A percentile compares a stretch with the other conserved stretches of the same genome.
Conservation (phyloP, 2,329 filamentous ascomycete species). For the Blastomyces parvus region DNA sequence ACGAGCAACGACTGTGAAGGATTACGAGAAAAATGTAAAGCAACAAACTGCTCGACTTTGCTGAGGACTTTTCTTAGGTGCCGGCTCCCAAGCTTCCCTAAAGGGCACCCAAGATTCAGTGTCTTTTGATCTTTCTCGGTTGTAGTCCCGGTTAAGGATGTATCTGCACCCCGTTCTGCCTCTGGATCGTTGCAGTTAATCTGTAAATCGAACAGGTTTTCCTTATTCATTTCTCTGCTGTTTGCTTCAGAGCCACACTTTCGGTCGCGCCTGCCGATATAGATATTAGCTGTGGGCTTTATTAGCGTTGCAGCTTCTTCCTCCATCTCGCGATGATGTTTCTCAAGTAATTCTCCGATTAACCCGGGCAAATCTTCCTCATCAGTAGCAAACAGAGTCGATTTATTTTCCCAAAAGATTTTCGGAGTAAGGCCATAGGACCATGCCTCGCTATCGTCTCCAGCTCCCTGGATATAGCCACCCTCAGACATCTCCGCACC, state of each 20-base stretch:
- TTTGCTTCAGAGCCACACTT: slow-evolving; percentile 7
- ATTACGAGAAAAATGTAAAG: slow-evolving; percentile 25
- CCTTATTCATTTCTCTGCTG: slow-evolving; percentile 32
- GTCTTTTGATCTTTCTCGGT: slow-evolving; percentile 28
- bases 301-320: slow-evolving; percentile 24
- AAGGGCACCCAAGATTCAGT: slow-evolving; percentile 55
- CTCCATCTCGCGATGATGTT: slow-evolving; percentile 18
- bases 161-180: slow-evolving; percentile 11
- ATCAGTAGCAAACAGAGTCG: slow-evolving; percentile 49
- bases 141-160: slow-evolving; percentile 14
- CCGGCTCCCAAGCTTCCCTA: slow-evolving; percentile 71
- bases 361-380: slow-evolving; percentile 55
- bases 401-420: slow-evolving; percentile 67
- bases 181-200: slow-evolving; percentile 31
- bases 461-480: slow-evolving; percentile 87
- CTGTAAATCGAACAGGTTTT: slow-evolving; percentile 34
- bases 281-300: slow-evolving; percentile 33
- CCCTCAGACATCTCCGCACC: slow-evolving; percentile 60
- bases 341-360: slow-evolving; percentile 38
- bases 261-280: slow-evolving; percentile 13
- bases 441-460: slow-evolving; percentile 93
- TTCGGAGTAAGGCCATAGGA: slow-evolving; percentile 65
- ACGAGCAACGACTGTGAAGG: slow-evolving; percentile 43
- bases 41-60: slow-evolving; percentile 50
- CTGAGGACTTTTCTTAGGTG: slow-evolving; percentile 64